phyloP scores from a whole-genome alignment of 1,284 basidiomycete genomes.

The Sanghuangporus sanghuang region DNA sequence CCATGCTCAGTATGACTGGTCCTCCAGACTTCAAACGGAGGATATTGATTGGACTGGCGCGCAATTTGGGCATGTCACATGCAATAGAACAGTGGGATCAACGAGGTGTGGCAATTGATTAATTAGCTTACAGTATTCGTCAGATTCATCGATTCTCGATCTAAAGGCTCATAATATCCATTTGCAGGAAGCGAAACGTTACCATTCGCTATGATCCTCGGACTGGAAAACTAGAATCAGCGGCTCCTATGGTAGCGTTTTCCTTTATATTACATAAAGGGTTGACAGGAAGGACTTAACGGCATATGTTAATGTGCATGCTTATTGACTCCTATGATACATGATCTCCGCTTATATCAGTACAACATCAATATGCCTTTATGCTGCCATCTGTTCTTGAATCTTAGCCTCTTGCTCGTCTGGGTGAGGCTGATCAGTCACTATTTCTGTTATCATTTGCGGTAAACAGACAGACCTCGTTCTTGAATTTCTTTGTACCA shows the following conservation, averaged over 20 bases:
- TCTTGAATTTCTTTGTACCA: constrained; percentile 57
- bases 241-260: constrained; percentile 12
- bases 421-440: no score
- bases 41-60: constrained; percentile 38
- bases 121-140: constrained; percentile 7
- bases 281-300: neutral
- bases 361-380: no score
- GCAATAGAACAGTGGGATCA: constrained; percentile 25
- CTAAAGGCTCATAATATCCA: constrained; percentile 18
- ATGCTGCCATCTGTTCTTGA: no score
- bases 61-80: constrained; percentile 39
- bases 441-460: neutral
- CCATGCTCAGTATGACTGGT: constrained; percentile 37
- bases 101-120: constrained; percentile 28
- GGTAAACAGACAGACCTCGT: constrained; percentile 6
- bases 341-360: no score
- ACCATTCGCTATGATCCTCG: constrained; percentile 41
- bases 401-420: no score
- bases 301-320: neutral
- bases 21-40: constrained; percentile 49
- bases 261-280: neutral
- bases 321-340: no score
- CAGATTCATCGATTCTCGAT: neutral
- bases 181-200: constrained; percentile 37
- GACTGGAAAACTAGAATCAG: no score